Conservation (phyloP, 495 filamentous ascomycete species). For the Podospora pseudopauciseta region DNA sequence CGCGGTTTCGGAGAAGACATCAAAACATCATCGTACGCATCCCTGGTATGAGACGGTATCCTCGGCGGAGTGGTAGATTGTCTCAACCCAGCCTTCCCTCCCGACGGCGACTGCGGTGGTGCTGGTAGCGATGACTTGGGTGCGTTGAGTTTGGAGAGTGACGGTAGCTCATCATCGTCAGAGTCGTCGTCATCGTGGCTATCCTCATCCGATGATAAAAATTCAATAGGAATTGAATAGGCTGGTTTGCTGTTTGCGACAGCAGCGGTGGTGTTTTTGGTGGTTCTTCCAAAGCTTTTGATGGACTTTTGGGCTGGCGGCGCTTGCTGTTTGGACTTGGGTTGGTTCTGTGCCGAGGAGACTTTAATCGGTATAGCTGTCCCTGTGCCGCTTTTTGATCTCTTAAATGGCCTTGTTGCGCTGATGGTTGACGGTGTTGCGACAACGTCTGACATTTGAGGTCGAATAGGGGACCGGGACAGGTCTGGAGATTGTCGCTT, state of each 20-base stretch:
- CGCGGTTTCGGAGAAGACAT: not conserved
- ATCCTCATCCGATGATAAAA: not conserved
- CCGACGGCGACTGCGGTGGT: not conserved
- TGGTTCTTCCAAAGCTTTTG: not conserved
- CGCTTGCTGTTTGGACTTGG: not conserved
- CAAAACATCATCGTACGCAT: not conserved
- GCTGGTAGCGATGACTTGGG: not conserved
- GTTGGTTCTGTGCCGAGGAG: not conserved
- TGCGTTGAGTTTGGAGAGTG: not conserved
- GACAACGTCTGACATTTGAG: constrained; percentile 2
- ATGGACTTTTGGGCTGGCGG: not conserved
- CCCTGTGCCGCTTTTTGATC: constrained; percentile 26
- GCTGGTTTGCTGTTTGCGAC: not conserved
- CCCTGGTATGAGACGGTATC: not conserved
- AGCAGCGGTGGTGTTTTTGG: not conserved
- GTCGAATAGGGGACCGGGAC: constrained; percentile 1
- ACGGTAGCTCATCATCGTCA: not conserved
- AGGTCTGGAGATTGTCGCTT: constrained; percentile 14
- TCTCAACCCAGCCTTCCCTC: not conserved
- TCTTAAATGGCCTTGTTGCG: constrained; percentile 23
- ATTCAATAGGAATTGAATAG: not conserved
- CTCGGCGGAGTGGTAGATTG: not conserved
- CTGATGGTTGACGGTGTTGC: not conserved
- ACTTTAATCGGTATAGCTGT: not conserved
- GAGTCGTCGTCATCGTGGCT: not conserved